Evolutionary conservation across 2,329 filamentous ascomycete species (phyloP).

Genomic region (Plenodomus tracheiphilus): DNA sequence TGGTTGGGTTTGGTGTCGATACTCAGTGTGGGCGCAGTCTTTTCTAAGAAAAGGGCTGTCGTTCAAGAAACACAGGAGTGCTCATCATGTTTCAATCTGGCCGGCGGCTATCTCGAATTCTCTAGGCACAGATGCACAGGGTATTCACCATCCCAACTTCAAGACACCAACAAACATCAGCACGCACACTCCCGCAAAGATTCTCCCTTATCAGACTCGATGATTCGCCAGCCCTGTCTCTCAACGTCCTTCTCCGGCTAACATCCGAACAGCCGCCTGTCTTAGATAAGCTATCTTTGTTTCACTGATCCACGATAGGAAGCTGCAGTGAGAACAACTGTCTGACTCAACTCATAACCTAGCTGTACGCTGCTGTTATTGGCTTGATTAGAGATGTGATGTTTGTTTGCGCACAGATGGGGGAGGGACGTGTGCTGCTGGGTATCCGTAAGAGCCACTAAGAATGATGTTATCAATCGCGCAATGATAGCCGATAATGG

Average conservation of each 20-base stretch:
- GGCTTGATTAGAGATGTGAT: slow-evolving; percentile 12
- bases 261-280: slow-evolving; percentile 17
- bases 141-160: not conserved
- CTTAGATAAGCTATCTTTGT: slow-evolving; percentile 34
- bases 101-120: not conserved
- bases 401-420: not conserved
- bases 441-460: slow-evolving; percentile 19
- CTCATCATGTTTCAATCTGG: not conserved
- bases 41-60: not conserved
- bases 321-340: slow-evolving; percentile 16
- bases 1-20: not conserved
- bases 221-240: slow-evolving; percentile 17
- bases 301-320: slow-evolving; percentile 41
- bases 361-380: slow-evolving; percentile 18
- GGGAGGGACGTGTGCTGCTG: slow-evolving; percentile 11
- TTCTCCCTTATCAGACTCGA: slow-evolving; percentile 23
- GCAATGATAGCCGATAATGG: slow-evolving; percentile 43
- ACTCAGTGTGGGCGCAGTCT: not conserved
- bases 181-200: not conserved
- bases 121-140: not conserved
- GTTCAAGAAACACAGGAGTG: too few relatives aligned
- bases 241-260: slow-evolving; percentile 21
- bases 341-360: not conserved
- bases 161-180: not conserved
- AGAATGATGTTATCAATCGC: slow-evolving; percentile 42